Percentiles rank a stretch among this genome's conserved stretches.
Evolutionary conservation across 345 rosid genomes (phyloP).

Genomic region (Trapa incisa): DNA sequence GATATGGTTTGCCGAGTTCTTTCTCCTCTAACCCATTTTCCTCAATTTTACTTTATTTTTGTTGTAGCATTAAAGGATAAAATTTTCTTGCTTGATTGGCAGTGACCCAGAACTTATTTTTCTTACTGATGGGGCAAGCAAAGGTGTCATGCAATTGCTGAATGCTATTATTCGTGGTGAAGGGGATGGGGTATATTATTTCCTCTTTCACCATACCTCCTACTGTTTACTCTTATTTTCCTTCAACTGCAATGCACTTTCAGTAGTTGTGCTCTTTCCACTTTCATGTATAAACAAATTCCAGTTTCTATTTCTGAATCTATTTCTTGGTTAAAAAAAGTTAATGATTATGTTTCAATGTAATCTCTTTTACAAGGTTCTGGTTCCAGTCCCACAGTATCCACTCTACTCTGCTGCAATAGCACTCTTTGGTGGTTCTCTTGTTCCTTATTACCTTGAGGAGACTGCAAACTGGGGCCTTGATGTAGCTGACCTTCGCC

Average conservation of each 20-base stretch:
- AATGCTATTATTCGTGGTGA: constrained; percentile 71
- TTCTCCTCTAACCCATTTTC: not conserved
- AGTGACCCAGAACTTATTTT: constrained; percentile 93
- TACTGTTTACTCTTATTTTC: constrained; percentile 1
- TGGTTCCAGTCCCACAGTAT: constrained; percentile 98
- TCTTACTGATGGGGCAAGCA: constrained; percentile 98
- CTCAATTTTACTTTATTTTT: not conserved
- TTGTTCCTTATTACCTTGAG: constrained; percentile 83
- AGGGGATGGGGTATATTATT: constrained; percentile 68
- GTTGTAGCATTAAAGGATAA: not conserved
- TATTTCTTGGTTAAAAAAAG: not conserved
- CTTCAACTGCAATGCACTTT: not conserved
- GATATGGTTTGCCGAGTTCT: no score
- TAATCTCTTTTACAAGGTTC: constrained; percentile 39
- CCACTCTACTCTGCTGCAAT: constrained; percentile 97
- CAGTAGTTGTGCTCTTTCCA: not conserved
- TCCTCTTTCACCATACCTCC: not conserved
- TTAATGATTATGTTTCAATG: no score
- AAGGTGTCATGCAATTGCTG: constrained; percentile 96
- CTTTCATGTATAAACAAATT: not conserved
- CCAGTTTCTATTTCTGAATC: not conserved
- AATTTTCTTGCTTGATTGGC: constrained; percentile 19
- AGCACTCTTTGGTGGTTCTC: constrained; percentile 78
- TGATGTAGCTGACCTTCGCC: constrained; percentile 63
- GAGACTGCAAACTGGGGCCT: constrained; percentile 99